Percentiles rank a stretch among this genome's conserved stretches.
These are phyloP conservation scores for Hypoxylon fragiforme DNA, from an alignment of 495 filamentous ascomycete species.

Conservation along the genomic window DNA sequence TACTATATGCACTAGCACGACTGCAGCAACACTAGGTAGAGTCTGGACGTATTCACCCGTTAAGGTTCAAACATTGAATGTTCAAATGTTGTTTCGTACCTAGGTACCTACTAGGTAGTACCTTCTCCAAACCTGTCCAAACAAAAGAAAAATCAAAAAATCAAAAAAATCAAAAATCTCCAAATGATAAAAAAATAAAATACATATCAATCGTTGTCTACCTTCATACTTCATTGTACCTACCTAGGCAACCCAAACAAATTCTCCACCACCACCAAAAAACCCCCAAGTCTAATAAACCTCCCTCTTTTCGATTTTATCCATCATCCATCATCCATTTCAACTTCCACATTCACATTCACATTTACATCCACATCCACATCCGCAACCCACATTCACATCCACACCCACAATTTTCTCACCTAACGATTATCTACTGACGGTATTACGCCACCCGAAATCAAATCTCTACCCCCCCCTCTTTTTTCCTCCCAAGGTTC, in stretches of 20 bases:
- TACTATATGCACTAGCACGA: neutral
- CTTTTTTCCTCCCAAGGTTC: neutral
- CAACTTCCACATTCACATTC: neutral
- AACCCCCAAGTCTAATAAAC: constrained; percentile 23
- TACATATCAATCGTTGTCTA: constrained; percentile 11
- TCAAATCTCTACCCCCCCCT: neutral
- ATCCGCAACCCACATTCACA: neutral
- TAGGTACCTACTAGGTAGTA: no score
- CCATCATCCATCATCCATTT: constrained; percentile 18
- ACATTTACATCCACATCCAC: neutral
- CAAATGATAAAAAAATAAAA: constrained; percentile 25
- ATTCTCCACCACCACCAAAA: constrained; percentile 33
- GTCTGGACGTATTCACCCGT: neutral
- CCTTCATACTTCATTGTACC: no score
- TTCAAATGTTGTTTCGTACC: constrained; percentile 6
- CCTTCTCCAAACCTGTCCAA: constrained; percentile 32
- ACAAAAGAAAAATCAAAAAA: constrained; percentile 19
- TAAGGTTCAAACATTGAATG: neutral
- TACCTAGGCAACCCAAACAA: constrained; percentile 2
- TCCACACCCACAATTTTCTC: constrained; percentile 10
- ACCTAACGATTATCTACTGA: neutral
- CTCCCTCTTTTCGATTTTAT: constrained; percentile 22
- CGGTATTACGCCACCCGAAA: neutral
- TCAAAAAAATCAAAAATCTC: constrained; percentile 14
- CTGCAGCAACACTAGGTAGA: no score